Evolutionary conservation across 495 filamentous ascomycete species (phyloP).

Genomic region (Elasticomyces elasticus): DNA sequence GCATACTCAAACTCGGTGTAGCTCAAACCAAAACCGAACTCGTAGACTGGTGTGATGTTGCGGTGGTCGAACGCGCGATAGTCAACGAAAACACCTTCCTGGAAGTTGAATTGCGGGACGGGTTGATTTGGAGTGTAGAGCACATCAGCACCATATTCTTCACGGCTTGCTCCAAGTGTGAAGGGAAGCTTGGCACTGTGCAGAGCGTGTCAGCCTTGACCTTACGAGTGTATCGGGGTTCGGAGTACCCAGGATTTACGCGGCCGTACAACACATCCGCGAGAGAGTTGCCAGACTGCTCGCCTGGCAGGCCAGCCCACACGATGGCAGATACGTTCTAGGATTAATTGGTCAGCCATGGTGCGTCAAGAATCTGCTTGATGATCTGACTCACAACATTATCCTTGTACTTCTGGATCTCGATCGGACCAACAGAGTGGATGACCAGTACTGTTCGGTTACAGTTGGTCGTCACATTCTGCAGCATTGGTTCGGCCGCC

Average conservation of each 20-base stretch:
- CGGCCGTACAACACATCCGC: constrained; percentile 85
- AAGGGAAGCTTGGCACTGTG: constrained; percentile 77
- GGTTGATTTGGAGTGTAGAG: constrained; percentile 59
- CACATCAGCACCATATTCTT: constrained; percentile 65
- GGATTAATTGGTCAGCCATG: too few species aligned
- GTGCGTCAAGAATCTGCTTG: too few species aligned
- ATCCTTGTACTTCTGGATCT: too few species aligned
- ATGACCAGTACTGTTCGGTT: too few species aligned
- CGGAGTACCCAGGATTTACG: constrained; percentile 78
- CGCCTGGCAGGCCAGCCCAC: constrained; percentile 83
- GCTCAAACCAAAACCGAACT: constrained; percentile 80
- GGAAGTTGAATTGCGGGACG: constrained; percentile 70
- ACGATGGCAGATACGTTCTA: too few species aligned
- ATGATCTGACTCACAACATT: too few species aligned
- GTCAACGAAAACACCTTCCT: constrained; percentile 83
- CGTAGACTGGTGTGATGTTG: constrained; percentile 63
- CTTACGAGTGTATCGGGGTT: too few species aligned
- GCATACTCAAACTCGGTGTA: constrained; percentile 77
- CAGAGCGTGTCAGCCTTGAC: too few species aligned
- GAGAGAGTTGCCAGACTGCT: constrained; percentile 83
- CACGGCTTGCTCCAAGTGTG: constrained; percentile 65
- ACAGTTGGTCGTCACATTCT: too few species aligned
- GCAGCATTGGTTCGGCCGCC: too few species aligned
- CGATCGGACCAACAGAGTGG: too few species aligned
- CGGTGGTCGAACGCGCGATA: constrained; percentile 79